Conservation (phyloP, 192 early-diverging fungal species). For the Thamnidium elegans region DNA sequence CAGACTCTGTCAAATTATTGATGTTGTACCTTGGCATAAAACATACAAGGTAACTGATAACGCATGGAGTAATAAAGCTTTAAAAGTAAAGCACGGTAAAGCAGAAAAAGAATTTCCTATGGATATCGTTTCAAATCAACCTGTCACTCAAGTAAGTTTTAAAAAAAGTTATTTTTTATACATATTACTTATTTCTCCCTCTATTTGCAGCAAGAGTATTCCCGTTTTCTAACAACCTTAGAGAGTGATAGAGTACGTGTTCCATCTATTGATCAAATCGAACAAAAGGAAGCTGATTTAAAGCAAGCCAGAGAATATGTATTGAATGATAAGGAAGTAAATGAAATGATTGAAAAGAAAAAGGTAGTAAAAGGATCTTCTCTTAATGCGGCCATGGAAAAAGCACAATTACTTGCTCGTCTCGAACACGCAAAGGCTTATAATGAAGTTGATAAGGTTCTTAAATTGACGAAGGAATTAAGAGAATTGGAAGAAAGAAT, state of each 20-base stretch:
- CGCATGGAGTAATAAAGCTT: slow-evolving; percentile 59
- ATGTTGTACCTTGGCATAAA: slow-evolving; percentile 42
- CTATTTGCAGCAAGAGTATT: slow-evolving; percentile 47
- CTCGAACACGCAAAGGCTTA: slow-evolving; percentile 48
- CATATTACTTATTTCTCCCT: background rate
- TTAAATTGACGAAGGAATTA: slow-evolving; percentile 40
- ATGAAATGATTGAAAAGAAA: slow-evolving; percentile 59
- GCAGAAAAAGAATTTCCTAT: slow-evolving; percentile 67
- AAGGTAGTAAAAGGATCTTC: slow-evolving; percentile 38
- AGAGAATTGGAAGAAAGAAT: slow-evolving; percentile 33
- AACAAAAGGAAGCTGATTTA: slow-evolving; percentile 54
- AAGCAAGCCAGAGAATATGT: slow-evolving; percentile 58
- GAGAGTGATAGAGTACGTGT: slow-evolving; percentile 47
- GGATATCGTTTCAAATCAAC: slow-evolving; percentile 73
- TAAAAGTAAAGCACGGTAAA: slow-evolving; percentile 68
- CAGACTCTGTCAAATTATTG: slow-evolving; percentile 52
- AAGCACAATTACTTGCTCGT: slow-evolving; percentile 46
- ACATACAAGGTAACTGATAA: slow-evolving; percentile 58
- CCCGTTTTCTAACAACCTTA: slow-evolving; percentile 51
- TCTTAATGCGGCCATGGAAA: slow-evolving; percentile 43
- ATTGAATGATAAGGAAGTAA: slow-evolving; percentile 60
- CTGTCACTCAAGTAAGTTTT: slow-evolving; percentile 51
- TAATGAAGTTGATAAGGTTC: slow-evolving; percentile 45
- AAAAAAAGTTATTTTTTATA: background rate
- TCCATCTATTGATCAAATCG: slow-evolving; percentile 47